Evolutionary conservation across 2,329 filamentous ascomycete genomes (phyloP), one percentile per base, ranked within the genome.

Genomic region (Beauveria scarabaeidicola): DNA sequence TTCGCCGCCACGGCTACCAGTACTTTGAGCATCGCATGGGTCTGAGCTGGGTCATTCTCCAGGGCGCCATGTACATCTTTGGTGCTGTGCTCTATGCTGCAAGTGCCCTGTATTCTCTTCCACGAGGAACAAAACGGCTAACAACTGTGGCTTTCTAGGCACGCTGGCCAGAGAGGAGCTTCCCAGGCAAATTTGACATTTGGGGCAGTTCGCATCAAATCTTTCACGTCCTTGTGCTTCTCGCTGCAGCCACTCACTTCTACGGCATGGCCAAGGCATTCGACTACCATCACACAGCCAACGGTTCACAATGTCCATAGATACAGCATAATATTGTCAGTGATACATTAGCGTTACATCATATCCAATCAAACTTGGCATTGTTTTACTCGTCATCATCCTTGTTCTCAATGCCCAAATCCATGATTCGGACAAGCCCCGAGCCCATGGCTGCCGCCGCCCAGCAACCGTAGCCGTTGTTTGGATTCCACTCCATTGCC

Each of bases 151-250:
- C 23, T 11, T 32, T 23, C 1, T 60, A 89, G 85, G 79, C 83
- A 57, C 86, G 94, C 41, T 86, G 93, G 73, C 94, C 94, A 0
- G 94, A 99, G 75, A 81, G 90, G 61, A 84, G 81, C 68, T 82
- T 77, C 48, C 94, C 93, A 0, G 90, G 91, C 1, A 78, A 73
- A 8, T 97, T 93, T 69, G 94, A 99, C 73, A 89, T 97, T 55
- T 89, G 89, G 83, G 93, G 94, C 41, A 91, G 87, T 70, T 96
- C 91, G 21, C 94, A 99, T 73, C 94, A 99, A 75, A 88, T 99
- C 64, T 99, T 99, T 72, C 94, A 99, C 75, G 77, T 96, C 43
- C 81, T 94, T 64, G 92, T 99, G 29, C 78, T 97, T 17, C 73
- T 91, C 62, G 94, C 94, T 0, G 93, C 91, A 0, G 81, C 83